Base-by-base conservation (phyloP, 108 stramenopile genomes). In the Nitzschia palea region DNA sequence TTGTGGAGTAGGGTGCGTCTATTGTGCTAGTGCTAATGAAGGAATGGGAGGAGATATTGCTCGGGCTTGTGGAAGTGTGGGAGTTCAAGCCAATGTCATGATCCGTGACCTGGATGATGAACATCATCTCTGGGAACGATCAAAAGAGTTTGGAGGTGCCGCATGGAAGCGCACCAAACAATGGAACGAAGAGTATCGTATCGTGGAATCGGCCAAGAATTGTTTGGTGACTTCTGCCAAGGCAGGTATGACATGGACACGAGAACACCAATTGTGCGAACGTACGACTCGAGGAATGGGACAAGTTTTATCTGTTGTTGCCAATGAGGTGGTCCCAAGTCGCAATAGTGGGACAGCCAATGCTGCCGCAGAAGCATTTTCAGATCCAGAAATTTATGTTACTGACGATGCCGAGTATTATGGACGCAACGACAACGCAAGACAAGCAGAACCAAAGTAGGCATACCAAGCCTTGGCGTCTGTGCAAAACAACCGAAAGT, bases 11-110 rank as follows among this genome's bases (percentile, higher is more conserved):
- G 47, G 47, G 18, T 48, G 47, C n/a, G 18, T 48, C 18, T 48
- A 48, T 48, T 48, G 9, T 48, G 47, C 47, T 20, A 48, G 18
- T 5, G 22, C 47, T 18, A 6, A 40, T 10, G 47, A 48, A 48
- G n/a, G n/a, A 20, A 48, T 48, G 47, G 47, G 47, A 20, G 47
- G 47, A 5, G 47, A 48, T 20, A 48, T 48, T 48, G 47, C 47
- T 20, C 47, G 47, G 22, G 47, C 47, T 20, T 48, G 47, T 18
- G 47, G 47, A 4, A 48, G n/a, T 18, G n/a, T 48, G 9, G 54
- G 54, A 5, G 54, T 55, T 20, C 54, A 55, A 55, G 54, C 54
- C 23, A 55, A 55, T 33, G 27, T 55, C 54, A 55, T 55, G 54
- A 14, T 55, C 29, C 54, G 54, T 4, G 54, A 55, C n/a, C 10